Evolutionary conservation across 306 rosid species (phyloP), one percentile per base, ranked within the genome.

Genomic region (Sechiopsis laciniata): DNA sequence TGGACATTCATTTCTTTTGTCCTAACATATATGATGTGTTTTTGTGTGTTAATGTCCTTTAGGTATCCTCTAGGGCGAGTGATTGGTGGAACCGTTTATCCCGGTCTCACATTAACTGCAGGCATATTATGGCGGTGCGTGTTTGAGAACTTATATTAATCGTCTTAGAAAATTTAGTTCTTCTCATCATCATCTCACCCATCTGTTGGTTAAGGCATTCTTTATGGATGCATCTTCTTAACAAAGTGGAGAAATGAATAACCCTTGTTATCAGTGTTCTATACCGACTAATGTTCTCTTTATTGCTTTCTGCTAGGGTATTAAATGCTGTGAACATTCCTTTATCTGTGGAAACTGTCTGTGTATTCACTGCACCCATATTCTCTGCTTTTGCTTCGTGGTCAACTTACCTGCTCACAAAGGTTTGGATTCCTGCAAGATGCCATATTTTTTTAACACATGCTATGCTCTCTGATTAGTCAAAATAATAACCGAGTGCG

Each of bases 11-110:
- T 74, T 59, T 51, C 65, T 51, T 57, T 75, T 80, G 51, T 42
- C 50, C 81, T 52, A 78, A 63, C 81, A 62, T 54, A 64, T 73
- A n/a, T 81, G 17, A 75, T 29, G 69, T 42, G 69, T 6, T 75
- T 72, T 40, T 74, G 21, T 48, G 16, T 67, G 12, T 75, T 69
- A 10, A 57, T 9, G 16, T 65, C 75, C 84, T 76, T 60, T 75
- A 92, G 99, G 99, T 94, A 94, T 89, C 98, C 98, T 77, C 98
- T 94, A 71, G 98, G 98, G 51, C 96, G 98, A 73, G 98, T 94
- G 74, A 90, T 94, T 71, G 98, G 98, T 53, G 98, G 98, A 79
- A 94, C 97, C 58, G 98, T 94, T 83, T 94, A 87, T 83, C 98
- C 98, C 4, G 98, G 98, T 73, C 83, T 94, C 86, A 94, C 98